These are phyloP conservation scores for Chamaecrista fasciculata DNA, from an alignment of 306 rosid species.

Conservation along the genomic window DNA sequence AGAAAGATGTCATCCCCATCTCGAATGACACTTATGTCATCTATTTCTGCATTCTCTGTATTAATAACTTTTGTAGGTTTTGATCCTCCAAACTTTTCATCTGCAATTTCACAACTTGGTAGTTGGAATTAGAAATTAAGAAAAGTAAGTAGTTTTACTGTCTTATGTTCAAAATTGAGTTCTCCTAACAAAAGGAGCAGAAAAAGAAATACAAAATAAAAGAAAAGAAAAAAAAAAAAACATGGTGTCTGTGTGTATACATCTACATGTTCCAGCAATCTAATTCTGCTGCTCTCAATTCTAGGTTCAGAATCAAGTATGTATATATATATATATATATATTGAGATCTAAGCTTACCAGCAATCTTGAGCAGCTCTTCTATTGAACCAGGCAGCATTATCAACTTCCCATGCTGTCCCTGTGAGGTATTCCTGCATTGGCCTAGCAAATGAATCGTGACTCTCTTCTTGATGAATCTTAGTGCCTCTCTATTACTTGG, in stretches of 20 bases:
- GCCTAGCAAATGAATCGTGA: constrained; percentile 54
- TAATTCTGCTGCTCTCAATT: constrained; percentile 16
- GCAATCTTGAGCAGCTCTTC: constrained; percentile 72
- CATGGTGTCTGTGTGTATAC: not conserved
- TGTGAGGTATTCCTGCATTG: constrained; percentile 32
- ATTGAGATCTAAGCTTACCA: constrained; percentile 49
- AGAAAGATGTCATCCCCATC: constrained; percentile 77
- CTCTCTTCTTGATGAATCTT: constrained; percentile 56
- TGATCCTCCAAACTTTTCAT: constrained; percentile 64
- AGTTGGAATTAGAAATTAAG: constrained; percentile 11
- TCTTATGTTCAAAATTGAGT: constrained; percentile 16
- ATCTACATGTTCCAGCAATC: not conserved
- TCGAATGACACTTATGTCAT: constrained; percentile 65
- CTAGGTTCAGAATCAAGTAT: constrained; percentile 24
- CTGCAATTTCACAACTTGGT: constrained; percentile 49
- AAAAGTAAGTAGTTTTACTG: not conserved
- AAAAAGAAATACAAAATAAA: too few relatives aligned
- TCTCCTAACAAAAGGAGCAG: not conserved
- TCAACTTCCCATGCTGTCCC: constrained; percentile 55
- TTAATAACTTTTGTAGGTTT: constrained; percentile 50
- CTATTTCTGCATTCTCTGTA: constrained; percentile 76
- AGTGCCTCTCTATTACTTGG: constrained; percentile 28
- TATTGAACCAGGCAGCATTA: constrained; percentile 70
- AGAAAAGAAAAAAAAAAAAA: too few relatives aligned
- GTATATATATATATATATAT: too few relatives aligned